Evolutionary conservation across 78 protist genomes (phyloP).

Genomic region (Chrysochromulina parva): DNA sequence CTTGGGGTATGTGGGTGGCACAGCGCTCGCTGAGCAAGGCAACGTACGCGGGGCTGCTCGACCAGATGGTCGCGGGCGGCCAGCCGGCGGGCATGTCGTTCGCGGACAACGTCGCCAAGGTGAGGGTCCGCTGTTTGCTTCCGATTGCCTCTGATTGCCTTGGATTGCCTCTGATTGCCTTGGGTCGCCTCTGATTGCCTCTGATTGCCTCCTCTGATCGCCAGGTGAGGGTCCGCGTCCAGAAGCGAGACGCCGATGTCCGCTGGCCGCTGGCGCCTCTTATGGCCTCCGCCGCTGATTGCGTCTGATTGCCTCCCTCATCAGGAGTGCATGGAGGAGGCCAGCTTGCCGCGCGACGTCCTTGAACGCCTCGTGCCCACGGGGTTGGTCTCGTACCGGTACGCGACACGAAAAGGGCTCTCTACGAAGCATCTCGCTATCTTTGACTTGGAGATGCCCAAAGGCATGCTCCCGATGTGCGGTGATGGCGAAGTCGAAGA

Average conservation of each 20-base stretch:
- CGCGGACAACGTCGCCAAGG: background rate
- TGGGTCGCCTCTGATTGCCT: no score
- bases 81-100: background rate
- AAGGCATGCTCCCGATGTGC: background rate
- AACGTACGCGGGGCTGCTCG: conserved; percentile 26
- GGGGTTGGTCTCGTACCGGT: background rate
- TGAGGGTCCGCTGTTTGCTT: no score
- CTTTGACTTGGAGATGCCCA: conserved; percentile 14
- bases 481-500: conserved; percentile 28
- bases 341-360: background rate
- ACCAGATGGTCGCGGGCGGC: conserved; percentile 38
- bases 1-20: background rate
- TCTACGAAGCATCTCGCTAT: background rate
- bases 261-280: no score
- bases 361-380: background rate
- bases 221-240: no score
- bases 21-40: background rate
- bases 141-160: no score
- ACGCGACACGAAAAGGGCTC: background rate
- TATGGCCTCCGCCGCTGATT: no score
- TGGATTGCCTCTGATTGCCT: no score
- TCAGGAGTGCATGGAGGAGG: conserved; percentile 30
- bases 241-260: no score
- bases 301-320: no score
- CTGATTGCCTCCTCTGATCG: no score